Base-by-base conservation (phyloP, 192 early-diverging fungal species). In the Funneliformis mosseae region DNA sequence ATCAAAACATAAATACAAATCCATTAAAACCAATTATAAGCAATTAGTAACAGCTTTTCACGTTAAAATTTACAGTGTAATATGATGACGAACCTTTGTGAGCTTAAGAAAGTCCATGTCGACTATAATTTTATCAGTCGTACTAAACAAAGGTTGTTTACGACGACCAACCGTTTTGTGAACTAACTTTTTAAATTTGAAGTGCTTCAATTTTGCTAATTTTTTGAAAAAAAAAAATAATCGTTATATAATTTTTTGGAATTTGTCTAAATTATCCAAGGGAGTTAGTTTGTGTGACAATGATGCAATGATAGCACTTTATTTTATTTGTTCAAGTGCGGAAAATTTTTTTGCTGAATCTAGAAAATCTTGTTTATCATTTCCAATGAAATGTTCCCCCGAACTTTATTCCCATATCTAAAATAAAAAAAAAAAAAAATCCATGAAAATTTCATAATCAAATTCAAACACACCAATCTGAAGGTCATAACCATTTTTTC, bases 31-130 rank as follows among this genome's bases (percentile, higher is more conserved):
- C 69, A 71, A 33, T 2, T 33, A 33, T 71, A 0, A 45, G 41
- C 33, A 10, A 71, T 33, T 71, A 42, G 3, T 71, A 42, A 42
- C 41, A 71, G 27, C 21, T 39, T 71, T 71, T 66, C 64, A 25
- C 64, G 28, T 28, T 11, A 41, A 18, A n/a, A 41, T 18, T 41
- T 23, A 21, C 41, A 42, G 21, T 42, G 33, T 33, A 33, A 33
- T 4, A 67, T 33, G 23, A 33, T 25, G 64, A 9, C 33, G 41
- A 41, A 71, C 69, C 69, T 71, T 71, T 33, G 69, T 71, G 21
- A 71, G 41, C 41, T 71, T 71, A 41, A 71, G 27, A 21, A 41
- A 71, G 8, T 71, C 69, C 69, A 71, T 71, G 69, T 11, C n/a
- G n/a, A 39, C 9, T 45, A 10, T 45, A 10, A 10, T 45, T 45